Percentiles rank a stretch among this genome's conserved stretches.
These are phyloP conservation scores for Phytophthora meadii DNA, from an alignment of 352 stramenopile species.

Conservation along the genomic window DNA sequence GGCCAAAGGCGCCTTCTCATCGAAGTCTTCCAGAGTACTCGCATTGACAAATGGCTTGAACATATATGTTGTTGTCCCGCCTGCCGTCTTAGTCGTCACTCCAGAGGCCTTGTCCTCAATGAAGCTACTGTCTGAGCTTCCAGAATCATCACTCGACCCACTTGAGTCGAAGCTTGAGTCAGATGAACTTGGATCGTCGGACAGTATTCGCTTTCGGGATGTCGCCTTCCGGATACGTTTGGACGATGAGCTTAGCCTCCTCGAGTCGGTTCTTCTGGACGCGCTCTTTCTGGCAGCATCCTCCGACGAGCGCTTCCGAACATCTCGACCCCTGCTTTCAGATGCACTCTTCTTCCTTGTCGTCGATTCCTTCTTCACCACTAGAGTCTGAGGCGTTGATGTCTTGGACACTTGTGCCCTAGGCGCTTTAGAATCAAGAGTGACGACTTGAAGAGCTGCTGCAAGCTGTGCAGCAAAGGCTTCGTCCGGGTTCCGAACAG, in stretches of 20 bases:
- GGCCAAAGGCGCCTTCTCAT: too few relatives aligned
- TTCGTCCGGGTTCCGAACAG: neutral
- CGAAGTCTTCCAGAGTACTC: too few relatives aligned
- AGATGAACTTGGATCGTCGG: too few relatives aligned
- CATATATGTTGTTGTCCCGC: too few relatives aligned
- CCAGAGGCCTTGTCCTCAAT: neutral
- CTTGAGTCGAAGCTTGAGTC: too few relatives aligned
- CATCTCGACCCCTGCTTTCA: neutral
- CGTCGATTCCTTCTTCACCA: neutral
- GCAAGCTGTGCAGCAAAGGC: neutral
- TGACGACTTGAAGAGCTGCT: neutral
- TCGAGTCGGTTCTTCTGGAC: neutral
- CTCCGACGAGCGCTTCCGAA: neutral
- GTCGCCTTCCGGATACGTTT: too few relatives aligned
- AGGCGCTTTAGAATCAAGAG: neutral
- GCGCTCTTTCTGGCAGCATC: too few relatives aligned
- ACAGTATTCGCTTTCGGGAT: too few relatives aligned
- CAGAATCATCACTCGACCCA: neutral
- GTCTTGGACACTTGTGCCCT: neutral
- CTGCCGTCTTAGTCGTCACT: too few relatives aligned
- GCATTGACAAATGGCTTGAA: too few relatives aligned
- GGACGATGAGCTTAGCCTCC: too few relatives aligned
- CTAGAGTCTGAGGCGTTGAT: neutral
- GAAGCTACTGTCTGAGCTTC: neutral
- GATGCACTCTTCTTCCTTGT: too few relatives aligned